Percentiles rank a stretch among this genome's conserved stretches.
Evolutionary conservation across 805 yeast genomes (phyloP).

Genomic region (Metschnikowia henanensis): DNA sequence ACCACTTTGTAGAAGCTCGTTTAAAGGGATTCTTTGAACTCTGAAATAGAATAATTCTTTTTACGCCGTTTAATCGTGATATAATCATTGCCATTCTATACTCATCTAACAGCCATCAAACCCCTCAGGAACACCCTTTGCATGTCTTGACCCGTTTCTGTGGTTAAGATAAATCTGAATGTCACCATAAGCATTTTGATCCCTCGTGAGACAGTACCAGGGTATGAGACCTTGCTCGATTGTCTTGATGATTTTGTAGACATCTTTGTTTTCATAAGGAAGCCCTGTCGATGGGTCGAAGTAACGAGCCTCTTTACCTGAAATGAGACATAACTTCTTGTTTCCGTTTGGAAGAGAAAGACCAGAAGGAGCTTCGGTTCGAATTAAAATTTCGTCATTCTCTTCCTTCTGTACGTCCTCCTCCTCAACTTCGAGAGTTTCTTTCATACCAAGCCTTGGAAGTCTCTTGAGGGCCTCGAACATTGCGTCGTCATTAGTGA

Average conservation of each 20-base stretch:
- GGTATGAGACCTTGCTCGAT: slow-evolving; percentile 49
- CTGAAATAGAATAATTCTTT: no score
- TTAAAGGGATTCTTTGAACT: no score
- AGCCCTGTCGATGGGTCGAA: slow-evolving; percentile 88
- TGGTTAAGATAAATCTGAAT: slow-evolving; percentile 43
- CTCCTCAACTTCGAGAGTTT: slow-evolving; percentile 42
- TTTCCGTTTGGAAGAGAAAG: slow-evolving; percentile 68
- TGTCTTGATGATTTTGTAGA: slow-evolving; percentile 62
- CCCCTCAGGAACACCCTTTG: slow-evolving; percentile 87
- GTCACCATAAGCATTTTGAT: slow-evolving; percentile 53
- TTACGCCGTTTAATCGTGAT: no score
- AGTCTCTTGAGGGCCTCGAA: slow-evolving; percentile 46
- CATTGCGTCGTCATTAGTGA: slow-evolving; percentile 36
- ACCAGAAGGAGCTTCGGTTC: slow-evolving; percentile 74
- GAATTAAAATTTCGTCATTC: slow-evolving; percentile 43
- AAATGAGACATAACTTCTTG: slow-evolving; percentile 67
- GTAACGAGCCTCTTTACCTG: slow-evolving; percentile 78
- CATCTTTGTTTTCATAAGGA: slow-evolving; percentile 81
- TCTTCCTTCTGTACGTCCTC: slow-evolving; percentile 41
- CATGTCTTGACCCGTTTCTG: slow-evolving; percentile 62
- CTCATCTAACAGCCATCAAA: slow-evolving; percentile 46
- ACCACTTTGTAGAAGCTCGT: slow-evolving; percentile 16
- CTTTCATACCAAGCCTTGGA: slow-evolving; percentile 64
- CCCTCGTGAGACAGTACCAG: slow-evolving; percentile 52
- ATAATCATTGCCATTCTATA: no score